phyloP scores from a whole-genome alignment of 1,284 basidiomycete species.

The Tilletiaria anomala region DNA sequence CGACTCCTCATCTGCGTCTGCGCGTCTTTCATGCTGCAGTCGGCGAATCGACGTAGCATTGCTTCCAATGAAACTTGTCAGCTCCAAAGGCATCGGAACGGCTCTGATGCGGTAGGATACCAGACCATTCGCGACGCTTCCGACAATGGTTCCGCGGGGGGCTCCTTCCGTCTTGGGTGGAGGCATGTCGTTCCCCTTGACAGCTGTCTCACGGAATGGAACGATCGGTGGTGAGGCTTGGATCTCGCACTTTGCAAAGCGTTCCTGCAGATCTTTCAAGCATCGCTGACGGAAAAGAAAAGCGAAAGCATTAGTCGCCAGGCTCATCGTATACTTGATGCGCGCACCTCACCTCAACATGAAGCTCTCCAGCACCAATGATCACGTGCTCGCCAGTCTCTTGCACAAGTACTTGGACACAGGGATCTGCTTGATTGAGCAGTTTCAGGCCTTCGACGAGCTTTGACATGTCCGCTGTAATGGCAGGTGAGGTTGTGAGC shows the following conservation, averaged over 20 bases:
- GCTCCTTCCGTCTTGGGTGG: constrained; percentile 61
- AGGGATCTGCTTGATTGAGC: constrained; percentile 89
- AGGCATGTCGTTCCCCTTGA: constrained; percentile 59
- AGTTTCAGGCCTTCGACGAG: constrained; percentile 74
- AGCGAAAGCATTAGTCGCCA: neutral
- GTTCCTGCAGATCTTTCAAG: constrained; percentile 80
- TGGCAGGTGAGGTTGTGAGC: neutral
- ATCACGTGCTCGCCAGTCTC: constrained; percentile 96
- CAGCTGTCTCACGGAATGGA: constrained; percentile 88
- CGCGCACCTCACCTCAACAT: constrained; percentile 60
- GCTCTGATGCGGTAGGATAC: constrained; percentile 75
- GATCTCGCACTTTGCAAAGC: constrained; percentile 84
- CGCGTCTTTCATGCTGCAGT: too few relatives aligned
- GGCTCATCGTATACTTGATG: too few relatives aligned
- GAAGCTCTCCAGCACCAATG: constrained; percentile 85
- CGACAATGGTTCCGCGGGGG: constrained; percentile 63
- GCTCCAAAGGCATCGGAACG: constrained; percentile 55
- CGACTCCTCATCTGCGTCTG: too few relatives aligned
- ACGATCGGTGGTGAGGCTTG: constrained; percentile 91
- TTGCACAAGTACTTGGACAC: constrained; percentile 91
- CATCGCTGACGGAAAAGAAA: constrained; percentile 53
- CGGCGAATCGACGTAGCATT: constrained; percentile 48
- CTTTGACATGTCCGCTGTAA: constrained; percentile 63
- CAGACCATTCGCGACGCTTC: constrained; percentile 54
- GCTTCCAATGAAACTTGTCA: constrained; percentile 61